Evolutionary conservation across 768 basidiomycete species (phyloP).

Genomic region (Kwoniella europaea): DNA sequence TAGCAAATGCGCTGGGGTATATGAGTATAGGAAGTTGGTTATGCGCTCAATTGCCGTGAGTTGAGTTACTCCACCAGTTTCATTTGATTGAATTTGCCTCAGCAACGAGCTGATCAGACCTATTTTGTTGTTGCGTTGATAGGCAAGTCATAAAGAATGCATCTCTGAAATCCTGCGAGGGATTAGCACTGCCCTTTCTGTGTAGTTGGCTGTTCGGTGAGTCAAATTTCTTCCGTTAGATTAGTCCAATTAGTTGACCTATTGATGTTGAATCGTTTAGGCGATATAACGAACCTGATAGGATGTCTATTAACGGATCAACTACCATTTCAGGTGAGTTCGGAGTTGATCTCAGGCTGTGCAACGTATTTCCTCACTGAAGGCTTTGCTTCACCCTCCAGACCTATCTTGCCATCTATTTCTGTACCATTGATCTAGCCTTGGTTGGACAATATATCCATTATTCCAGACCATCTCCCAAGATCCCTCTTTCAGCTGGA

Average conservation of each 20-base stretch:
- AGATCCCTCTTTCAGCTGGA: background rate
- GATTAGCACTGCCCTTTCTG: constrained; percentile 90
- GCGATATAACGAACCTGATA: constrained; percentile 89
- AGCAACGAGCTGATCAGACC: background rate
- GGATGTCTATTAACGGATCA: constrained; percentile 82
- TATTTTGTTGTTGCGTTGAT: background rate
- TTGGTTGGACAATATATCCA: constrained; percentile 82
- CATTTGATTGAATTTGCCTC: background rate
- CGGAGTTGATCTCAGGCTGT: background rate
- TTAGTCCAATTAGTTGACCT: background rate
- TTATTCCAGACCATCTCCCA: constrained; percentile 60
- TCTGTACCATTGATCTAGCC: constrained; percentile 77
- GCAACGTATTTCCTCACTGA: background rate
- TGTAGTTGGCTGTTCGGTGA: constrained; percentile 89
- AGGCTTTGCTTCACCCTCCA: constrained; percentile 51
- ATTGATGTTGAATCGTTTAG: constrained; percentile 58
- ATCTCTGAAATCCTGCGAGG: constrained; percentile 76
- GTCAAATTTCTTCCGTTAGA: constrained; percentile 35
- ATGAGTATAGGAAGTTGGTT: constrained; percentile 53
- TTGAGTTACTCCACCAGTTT: background rate
- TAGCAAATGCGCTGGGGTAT: constrained; percentile 45
- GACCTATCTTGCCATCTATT: constrained; percentile 91
- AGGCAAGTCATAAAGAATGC: constrained; percentile 79
- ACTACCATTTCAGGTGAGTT: constrained; percentile 85
- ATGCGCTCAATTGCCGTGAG: constrained; percentile 54